Percentiles rank a stretch among this genome's conserved stretches.
These are phyloP conservation scores for Neurospora tetrasperma DNA, from an alignment of 495 filamentous ascomycete genomes.

Conservation along the genomic window DNA sequence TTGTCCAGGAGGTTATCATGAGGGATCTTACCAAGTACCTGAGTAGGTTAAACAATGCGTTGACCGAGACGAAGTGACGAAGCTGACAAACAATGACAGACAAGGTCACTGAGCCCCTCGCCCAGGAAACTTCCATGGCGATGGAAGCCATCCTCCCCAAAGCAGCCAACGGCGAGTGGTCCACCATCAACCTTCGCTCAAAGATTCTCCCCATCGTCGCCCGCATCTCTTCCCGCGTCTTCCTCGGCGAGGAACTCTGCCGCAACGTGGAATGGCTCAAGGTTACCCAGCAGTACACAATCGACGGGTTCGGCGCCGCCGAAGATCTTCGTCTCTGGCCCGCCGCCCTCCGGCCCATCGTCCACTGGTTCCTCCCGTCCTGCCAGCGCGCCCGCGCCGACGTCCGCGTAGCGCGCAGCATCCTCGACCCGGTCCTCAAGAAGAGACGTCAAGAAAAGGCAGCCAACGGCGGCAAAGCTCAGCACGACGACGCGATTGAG, in stretches of 20 bases:
- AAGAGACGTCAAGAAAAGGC: conserved; percentile 15
- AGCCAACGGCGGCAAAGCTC: background rate
- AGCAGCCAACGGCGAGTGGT: conserved; percentile 18
- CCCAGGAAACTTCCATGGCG: conserved; percentile 31
- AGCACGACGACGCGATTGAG: conserved; percentile 25
- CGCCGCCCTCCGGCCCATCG: conserved; percentile 19
- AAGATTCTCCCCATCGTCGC: conserved; percentile 25
- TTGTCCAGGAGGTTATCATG: conserved; percentile 31
- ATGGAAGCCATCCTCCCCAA: conserved; percentile 23
- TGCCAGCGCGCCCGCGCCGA: conserved; percentile 14
- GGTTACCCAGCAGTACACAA: conserved; percentile 30
- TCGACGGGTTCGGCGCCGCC: conserved; percentile 19
- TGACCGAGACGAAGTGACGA: background rate
- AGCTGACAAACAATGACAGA: conserved; percentile 12
- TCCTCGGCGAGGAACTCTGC: conserved; percentile 38
- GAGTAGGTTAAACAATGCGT: conserved; percentile 11
- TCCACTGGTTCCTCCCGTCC: conserved; percentile 26
- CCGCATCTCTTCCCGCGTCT: conserved; percentile 35
- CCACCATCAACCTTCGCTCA: conserved; percentile 6
- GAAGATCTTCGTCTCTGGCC: conserved; percentile 25
- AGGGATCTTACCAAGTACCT: conserved; percentile 40
- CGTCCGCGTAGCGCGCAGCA: conserved; percentile 11
- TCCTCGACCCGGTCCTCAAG: conserved; percentile 22
- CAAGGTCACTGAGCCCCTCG: conserved; percentile 24
- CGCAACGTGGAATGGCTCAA: conserved; percentile 35